These are phyloP conservation scores for Crithidia acanthocephali DNA, from an alignment of 208 protist species.

Conservation along the genomic window DNA sequence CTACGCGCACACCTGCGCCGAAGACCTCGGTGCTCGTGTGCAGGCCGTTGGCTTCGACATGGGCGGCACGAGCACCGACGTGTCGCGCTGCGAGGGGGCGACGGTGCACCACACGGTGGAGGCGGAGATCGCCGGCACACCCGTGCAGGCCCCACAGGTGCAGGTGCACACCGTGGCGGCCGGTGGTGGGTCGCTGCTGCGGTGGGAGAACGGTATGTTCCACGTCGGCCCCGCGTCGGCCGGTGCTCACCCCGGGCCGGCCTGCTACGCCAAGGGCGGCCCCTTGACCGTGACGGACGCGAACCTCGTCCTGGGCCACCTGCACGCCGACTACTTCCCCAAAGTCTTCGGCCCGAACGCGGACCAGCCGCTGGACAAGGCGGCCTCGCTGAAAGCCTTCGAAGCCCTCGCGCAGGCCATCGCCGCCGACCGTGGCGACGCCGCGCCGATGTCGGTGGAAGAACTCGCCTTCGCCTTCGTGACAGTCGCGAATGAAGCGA, in stretches of 20 bases:
- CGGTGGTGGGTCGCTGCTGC: conserved; percentile 94
- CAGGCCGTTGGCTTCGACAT: conserved; percentile 95
- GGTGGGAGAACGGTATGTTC: conserved; percentile 91
- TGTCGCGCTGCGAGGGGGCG: conserved; percentile 80
- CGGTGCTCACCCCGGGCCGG: conserved; percentile 89
- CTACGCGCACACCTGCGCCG: conserved; percentile 83
- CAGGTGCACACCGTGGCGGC: conserved; percentile 97
- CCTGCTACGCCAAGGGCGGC: conserved; percentile 95
- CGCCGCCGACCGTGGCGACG: conserved; percentile 36
- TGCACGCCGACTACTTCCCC: conserved; percentile 94
- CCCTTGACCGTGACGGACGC: conserved; percentile 95
- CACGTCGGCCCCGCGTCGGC: conserved; percentile 94
- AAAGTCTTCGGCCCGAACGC: conserved; percentile 93
- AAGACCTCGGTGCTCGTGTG: conserved; percentile 35
- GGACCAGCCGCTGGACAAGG: conserved; percentile 62
- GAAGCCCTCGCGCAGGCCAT: conserved; percentile 63
- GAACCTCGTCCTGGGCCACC: conserved; percentile 93
- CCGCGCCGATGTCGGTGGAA: conserved; percentile 51
- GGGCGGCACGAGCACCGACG: conserved; percentile 96
- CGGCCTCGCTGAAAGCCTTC: conserved; percentile 67
- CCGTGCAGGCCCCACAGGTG: conserved; percentile 94
- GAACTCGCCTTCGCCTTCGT: conserved; percentile 95
- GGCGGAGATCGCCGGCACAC: conserved; percentile 86
- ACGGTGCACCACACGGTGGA: conserved; percentile 91
- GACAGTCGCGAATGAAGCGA: conserved; percentile 95